These are phyloP conservation scores for Dianthus caryophyllus DNA, from an alignment of 148 eudicot species.

Conservation along the genomic window DNA sequence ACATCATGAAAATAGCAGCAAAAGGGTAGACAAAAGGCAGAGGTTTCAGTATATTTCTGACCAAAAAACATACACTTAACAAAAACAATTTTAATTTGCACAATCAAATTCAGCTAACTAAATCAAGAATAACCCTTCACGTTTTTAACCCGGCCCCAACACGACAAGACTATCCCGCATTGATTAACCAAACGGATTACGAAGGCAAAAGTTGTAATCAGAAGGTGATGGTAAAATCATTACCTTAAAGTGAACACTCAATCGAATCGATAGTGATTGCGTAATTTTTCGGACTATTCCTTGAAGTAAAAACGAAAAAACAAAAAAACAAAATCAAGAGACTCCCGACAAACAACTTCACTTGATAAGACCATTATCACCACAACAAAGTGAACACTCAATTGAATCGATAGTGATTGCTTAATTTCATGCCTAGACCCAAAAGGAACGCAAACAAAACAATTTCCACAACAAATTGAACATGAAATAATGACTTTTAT, in stretches of 20 bases:
- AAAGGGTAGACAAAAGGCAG: conserved; percentile 20
- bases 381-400: conserved; percentile 6
- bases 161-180: conserved; percentile 9
- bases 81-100: neutral
- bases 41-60: conserved; percentile 8
- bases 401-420: neutral
- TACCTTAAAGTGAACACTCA: conserved; percentile 11
- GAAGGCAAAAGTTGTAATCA: conserved; percentile 21
- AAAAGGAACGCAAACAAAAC: neutral
- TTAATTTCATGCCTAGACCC: conserved; percentile 15
- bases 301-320: neutral
- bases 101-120: neutral
- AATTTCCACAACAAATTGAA: neutral
- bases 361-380: too few relatives aligned
- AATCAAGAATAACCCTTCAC: conserved; percentile 3
- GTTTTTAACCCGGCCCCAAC: conserved; percentile 14
- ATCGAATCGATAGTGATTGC: neutral
- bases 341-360: too few relatives aligned
- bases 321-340: too few relatives aligned
- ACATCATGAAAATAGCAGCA: neutral
- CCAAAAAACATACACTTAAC: conserved; percentile 8
- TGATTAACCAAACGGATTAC: conserved; percentile 9
- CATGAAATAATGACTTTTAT: neutral
- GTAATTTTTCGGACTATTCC: neutral
- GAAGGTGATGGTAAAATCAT: conserved; percentile 19